These are phyloP conservation scores for Saccharomycopsis fodiens DNA, from an alignment of 805 yeast species.

Conservation along the genomic window DNA sequence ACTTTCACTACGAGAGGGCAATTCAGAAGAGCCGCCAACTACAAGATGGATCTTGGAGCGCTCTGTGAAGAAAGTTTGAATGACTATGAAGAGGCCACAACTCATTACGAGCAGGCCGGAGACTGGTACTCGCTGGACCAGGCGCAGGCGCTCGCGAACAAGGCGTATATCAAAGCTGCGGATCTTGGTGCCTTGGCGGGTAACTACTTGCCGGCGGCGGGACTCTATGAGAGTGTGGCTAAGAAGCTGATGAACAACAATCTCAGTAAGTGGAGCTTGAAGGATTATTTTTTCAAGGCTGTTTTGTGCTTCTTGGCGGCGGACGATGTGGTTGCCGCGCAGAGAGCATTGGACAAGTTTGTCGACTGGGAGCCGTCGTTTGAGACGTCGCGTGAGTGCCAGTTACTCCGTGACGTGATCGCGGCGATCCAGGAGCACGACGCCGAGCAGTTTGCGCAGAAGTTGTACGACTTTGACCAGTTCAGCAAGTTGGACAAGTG, in stretches of 20 bases:
- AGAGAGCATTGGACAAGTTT: conserved; percentile 58
- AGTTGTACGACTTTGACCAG: conserved; percentile 78
- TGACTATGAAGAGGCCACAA: conserved; percentile 61
- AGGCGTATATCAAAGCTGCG: conserved; percentile 83
- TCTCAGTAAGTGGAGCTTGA: conserved; percentile 82
- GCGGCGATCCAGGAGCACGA: conserved; percentile 78
- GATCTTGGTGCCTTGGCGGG: conserved; percentile 74
- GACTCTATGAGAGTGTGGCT: conserved; percentile 70
- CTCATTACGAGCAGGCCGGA: conserved; percentile 84
- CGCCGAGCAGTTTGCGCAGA: conserved; percentile 62
- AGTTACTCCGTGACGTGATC: conserved; percentile 55
- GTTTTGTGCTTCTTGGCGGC: conserved; percentile 77
- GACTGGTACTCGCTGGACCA: conserved; percentile 94
- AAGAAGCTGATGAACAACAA: conserved; percentile 66
- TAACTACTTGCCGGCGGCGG: conserved; percentile 69
- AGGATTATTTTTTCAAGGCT: conserved; percentile 83
- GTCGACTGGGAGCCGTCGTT: conserved; percentile 70
- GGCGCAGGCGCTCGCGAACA: conserved; percentile 83
- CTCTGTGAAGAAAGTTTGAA: conserved; percentile 70
- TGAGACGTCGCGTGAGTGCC: conserved; percentile 64
- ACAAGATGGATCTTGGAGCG: conserved; percentile 84
- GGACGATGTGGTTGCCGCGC: conserved; percentile 82
- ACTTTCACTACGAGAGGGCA: conserved; percentile 87
- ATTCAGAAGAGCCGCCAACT: conserved; percentile 93
- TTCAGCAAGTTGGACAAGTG: conserved; percentile 84